phyloP scores from a whole-genome alignment of 2,329 filamentous ascomycete species.

The Alternaria ethzedia region DNA sequence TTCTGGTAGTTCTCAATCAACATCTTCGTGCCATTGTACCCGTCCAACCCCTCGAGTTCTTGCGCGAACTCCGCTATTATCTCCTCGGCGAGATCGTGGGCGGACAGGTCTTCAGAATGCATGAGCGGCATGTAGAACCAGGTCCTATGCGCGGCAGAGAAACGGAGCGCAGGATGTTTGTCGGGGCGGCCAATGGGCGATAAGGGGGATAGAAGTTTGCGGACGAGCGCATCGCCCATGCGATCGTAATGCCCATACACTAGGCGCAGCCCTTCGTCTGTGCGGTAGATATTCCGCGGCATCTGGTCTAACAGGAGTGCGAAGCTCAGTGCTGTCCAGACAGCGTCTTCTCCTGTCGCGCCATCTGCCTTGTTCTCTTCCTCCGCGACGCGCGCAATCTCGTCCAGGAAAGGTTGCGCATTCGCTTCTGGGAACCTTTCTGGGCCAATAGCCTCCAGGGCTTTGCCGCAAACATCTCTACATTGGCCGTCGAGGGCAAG shows the following conservation, averaged over 20 bases:
- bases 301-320: conserved; percentile 68
- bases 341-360: conserved; percentile 31
- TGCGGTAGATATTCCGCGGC: conserved; percentile 67
- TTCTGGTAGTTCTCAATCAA: conserved; percentile 40
- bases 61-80: conserved; percentile 41
- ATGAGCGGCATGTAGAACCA: conserved; percentile 68
- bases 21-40: conserved; percentile 36
- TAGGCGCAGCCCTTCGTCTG: conserved; percentile 48
- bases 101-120: conserved; percentile 61
- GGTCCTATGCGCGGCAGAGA: conserved; percentile 50
- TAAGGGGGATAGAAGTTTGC: conserved; percentile 40
- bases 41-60: conserved; percentile 41
- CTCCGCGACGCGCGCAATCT: conserved; percentile 32
- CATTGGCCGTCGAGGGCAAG: conserved; percentile 48
- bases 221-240: conserved; percentile 56
- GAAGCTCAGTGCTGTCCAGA: conserved; percentile 55
- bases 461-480: conserved; percentile 39
- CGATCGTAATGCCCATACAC: conserved; percentile 65
- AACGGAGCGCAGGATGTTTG: conserved; percentile 35
- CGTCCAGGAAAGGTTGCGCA: conserved; percentile 47
- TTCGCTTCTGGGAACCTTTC: conserved; percentile 37
- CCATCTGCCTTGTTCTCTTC: conserved; percentile 12
- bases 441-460: conserved; percentile 49
- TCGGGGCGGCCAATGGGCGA: conserved; percentile 34
- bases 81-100: conserved; percentile 52